Conservation (phyloP, 257 asterid genomes). For the Petunia secreta region DNA sequence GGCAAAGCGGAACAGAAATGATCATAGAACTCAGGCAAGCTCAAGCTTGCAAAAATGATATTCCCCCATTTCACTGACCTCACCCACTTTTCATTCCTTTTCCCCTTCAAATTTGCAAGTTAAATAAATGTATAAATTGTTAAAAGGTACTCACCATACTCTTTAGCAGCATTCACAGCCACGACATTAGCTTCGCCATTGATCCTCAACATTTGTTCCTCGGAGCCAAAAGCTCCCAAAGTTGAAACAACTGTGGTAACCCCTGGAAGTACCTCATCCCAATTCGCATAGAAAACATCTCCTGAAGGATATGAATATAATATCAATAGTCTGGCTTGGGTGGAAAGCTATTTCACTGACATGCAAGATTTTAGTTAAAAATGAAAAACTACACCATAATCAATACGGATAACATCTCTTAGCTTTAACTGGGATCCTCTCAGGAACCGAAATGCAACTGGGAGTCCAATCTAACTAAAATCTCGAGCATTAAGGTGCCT, state of each 20-base stretch:
- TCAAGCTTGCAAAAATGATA: no score
- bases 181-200: slow-evolving; percentile 97
- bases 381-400: not conserved
- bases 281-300: slow-evolving; percentile 87
- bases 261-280: slow-evolving; percentile 92
- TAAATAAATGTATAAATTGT: not conserved
- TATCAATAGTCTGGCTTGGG: slow-evolving; percentile 27
- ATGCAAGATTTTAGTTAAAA: not conserved
- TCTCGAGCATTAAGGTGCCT: no score
- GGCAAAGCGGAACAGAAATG: no score
- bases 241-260: slow-evolving; percentile 95
- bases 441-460: no score
- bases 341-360: not conserved
- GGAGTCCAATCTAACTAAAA: no score
- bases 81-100: no score
- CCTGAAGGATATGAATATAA: slow-evolving; percentile 52
- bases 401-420: not conserved
- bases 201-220: slow-evolving; percentile 92
- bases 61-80: no score
- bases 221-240: slow-evolving; percentile 95
- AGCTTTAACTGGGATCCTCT: not conserved
- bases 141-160: slow-evolving; percentile 58
- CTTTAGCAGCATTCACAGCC: slow-evolving; percentile 93
- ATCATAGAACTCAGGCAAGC: no score
- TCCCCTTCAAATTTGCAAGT: no score